A percentile compares a stretch with the other conserved stretches of the same genome.
Evolutionary conservation across 306 rosid species (phyloP).

Genomic region (Quercus glauca): DNA sequence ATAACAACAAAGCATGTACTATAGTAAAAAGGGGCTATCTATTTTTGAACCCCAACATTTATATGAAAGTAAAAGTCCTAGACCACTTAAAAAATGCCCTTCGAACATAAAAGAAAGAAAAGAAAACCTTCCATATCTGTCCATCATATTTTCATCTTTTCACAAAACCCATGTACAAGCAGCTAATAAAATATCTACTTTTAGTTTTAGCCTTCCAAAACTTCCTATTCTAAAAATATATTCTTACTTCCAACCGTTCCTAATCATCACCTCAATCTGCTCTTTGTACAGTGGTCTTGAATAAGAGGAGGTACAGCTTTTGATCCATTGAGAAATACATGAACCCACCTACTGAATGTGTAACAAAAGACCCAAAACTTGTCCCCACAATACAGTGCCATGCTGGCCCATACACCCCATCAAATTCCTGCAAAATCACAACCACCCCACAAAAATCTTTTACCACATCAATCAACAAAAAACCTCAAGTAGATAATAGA

Average conservation of each 20-base stretch:
- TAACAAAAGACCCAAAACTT: conserved; percentile 96
- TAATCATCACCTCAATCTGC: conserved; percentile 48
- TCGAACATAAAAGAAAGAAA: neutral
- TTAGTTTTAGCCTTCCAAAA: conserved; percentile 27
- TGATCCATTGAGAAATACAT: conserved; percentile 93
- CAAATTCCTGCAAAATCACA: conserved; percentile 78
- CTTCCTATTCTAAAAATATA: conserved; percentile 23
- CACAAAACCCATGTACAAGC: conserved; percentile 35
- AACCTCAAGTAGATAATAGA: neutral
- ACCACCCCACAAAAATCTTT: conserved; percentile 37
- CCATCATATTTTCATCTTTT: neutral
- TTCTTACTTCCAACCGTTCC: conserved; percentile 10
- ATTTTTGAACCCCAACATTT: neutral
- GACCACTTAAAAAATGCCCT: neutral
- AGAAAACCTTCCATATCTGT: neutral
- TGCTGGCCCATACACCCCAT: conserved; percentile 93
- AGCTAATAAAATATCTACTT: neutral
- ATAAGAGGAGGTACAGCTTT: conserved; percentile 80
- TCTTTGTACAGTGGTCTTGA: conserved; percentile 89
- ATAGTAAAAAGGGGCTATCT: neutral
- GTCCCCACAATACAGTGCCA: conserved; percentile 99
- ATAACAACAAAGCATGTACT: neutral
- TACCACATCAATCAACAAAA: conserved; percentile 27
- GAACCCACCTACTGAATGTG: conserved; percentile 91
- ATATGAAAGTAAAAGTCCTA: neutral